These are phyloP conservation scores for Diaporthe sp. DNA, from an alignment of 2,329 filamentous ascomycete genomes.

Conservation along the genomic window DNA sequence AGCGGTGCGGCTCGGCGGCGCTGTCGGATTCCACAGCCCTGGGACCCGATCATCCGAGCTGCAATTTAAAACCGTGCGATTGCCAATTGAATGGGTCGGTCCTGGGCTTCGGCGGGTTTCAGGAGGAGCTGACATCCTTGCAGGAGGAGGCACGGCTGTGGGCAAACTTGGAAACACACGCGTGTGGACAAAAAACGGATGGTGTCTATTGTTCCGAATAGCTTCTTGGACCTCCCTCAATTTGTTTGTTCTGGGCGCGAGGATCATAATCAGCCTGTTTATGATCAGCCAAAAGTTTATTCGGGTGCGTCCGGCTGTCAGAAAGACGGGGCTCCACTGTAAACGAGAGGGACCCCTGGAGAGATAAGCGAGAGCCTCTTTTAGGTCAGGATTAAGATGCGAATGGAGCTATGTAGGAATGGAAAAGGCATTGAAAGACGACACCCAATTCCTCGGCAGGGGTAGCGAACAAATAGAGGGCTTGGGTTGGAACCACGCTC, in stretches of 20 bases:
- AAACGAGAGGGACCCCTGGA: slow-evolving; percentile 22
- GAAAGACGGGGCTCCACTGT: slow-evolving; percentile 31
- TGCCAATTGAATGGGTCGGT: slow-evolving; percentile 33
- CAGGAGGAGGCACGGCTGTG: slow-evolving; percentile 26
- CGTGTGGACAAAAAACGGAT: not conserved
- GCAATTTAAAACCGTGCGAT: slow-evolving; percentile 36
- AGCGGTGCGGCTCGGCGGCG: slow-evolving; percentile 27
- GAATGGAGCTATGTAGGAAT: slow-evolving; percentile 20
- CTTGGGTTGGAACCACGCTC: not conserved
- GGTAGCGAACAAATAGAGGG: slow-evolving; percentile 19
- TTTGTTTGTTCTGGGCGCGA: not conserved
- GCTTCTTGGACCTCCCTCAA: not conserved
- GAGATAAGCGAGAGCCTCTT: slow-evolving; percentile 23
- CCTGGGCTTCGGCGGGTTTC: slow-evolving; percentile 30
- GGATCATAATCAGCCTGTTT: slow-evolving; percentile 17
- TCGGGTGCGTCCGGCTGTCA: not conserved
- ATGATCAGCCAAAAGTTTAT: slow-evolving; percentile 13
- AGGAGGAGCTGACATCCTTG: slow-evolving; percentile 29
- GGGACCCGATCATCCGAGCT: slow-evolving; percentile 30
- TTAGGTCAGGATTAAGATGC: slow-evolving; percentile 10
- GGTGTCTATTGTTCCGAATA: not conserved
- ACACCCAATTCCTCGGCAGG: slow-evolving; percentile 11
- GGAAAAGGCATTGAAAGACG: not conserved
- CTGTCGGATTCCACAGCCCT: not conserved
- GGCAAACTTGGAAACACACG: not conserved